These are phyloP conservation scores for Triticum dicoccoides DNA, from an alignment of 176 grass and related monocot genomes.

Conservation along the genomic window DNA sequence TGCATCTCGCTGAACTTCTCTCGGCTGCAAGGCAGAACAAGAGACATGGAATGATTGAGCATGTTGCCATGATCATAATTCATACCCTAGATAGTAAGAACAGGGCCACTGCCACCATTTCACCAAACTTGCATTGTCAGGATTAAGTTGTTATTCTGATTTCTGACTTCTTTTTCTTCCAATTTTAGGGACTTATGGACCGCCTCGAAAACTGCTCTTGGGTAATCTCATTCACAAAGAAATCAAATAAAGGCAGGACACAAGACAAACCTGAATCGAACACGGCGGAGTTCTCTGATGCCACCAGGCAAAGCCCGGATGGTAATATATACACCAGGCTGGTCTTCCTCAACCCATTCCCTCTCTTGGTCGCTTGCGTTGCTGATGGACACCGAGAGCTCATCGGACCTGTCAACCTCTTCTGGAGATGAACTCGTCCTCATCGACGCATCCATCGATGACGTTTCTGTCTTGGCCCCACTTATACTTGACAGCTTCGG, in stretches of 20 bases:
- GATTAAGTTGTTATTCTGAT: neutral
- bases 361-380: conserved; percentile 89
- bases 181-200: neutral
- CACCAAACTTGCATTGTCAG: neutral
- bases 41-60: neutral
- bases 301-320: conserved; percentile 74
- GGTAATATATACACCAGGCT: conserved; percentile 96
- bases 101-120: neutral
- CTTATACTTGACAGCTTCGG: conserved; percentile 95
- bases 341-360: conserved; percentile 95
- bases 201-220: neutral
- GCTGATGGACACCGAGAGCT: conserved; percentile 76
- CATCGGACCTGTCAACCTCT: conserved; percentile 65
- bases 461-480: conserved; percentile 73
- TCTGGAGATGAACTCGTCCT: conserved; percentile 80
- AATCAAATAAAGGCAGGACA: neutral
- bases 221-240: neutral
- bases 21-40: conserved; percentile 53
- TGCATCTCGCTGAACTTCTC: conserved; percentile 96
- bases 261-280: conserved; percentile 77
- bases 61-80: neutral
- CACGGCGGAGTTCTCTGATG: conserved; percentile 82
- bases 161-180: neutral
- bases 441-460: conserved; percentile 72
- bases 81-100: neutral